Evolutionary conservation across 2,329 filamentous ascomycete genomes (phyloP).

Genomic region (Botrytis paeoniae): DNA sequence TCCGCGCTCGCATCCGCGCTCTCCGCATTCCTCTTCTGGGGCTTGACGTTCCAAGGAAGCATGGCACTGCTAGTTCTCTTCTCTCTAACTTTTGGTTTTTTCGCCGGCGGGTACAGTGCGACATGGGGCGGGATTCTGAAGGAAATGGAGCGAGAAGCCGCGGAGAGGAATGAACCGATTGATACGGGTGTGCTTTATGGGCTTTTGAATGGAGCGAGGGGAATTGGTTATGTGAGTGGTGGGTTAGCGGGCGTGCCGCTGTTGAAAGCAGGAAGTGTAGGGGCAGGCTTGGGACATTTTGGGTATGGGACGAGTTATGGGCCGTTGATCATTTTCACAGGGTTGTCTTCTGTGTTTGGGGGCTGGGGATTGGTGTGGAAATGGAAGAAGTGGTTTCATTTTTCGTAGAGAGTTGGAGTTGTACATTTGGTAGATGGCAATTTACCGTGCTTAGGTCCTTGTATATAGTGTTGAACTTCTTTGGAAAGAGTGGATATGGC

Average conservation of each 20-base stretch:
- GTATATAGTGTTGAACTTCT: neutral
- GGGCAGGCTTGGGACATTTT: neutral
- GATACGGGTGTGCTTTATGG: neutral
- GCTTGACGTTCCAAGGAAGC: neutral
- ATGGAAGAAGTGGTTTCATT: neutral
- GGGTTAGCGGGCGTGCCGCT: neutral
- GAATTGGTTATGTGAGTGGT: neutral
- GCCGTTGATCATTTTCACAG: neutral
- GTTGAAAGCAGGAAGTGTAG: neutral
- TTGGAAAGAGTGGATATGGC: fast-evolving
- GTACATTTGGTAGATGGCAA: neutral
- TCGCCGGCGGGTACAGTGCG: neutral
- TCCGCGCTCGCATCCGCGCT: neutral
- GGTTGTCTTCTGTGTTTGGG: neutral
- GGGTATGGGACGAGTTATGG: neutral
- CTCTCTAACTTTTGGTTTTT: neutral
- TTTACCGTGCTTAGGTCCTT: neutral
- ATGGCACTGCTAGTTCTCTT: neutral
- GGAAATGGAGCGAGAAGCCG: neutral
- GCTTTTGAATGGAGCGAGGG: neutral
- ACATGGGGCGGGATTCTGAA: neutral
- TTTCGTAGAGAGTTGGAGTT: neutral
- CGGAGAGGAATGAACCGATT: neutral
- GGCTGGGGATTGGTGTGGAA: neutral
- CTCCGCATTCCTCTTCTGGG: neutral